Base-by-base conservation (phyloP, 2,329 filamentous ascomycete genomes). In the Colletotrichum horii region DNA sequence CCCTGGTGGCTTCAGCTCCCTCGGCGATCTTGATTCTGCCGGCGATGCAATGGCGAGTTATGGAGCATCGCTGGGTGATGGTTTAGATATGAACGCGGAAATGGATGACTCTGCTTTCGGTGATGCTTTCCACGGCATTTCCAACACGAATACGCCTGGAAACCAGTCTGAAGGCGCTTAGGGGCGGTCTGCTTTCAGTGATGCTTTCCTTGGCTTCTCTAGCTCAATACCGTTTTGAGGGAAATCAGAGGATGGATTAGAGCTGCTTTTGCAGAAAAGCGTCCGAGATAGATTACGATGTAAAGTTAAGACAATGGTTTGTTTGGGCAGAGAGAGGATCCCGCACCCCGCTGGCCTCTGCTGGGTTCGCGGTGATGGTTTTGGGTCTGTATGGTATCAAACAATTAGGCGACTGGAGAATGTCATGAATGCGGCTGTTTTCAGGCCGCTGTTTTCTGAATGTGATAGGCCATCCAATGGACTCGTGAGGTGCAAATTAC, bases 71-170 rank as follows among this genome's bases (percentile, higher is more conserved):
- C 83, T 91, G 6, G 90, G 87, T 26, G 90, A 91, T 56, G 91
- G 89, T 11, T 83, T 91, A n/a, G 89, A 90, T 81, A 83, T 93
- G 67, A 88, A 90, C 79, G 90, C 93, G 86, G 93, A 93, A 77
- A 90, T 95, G 87, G 94, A 95, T 62, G 94, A 96, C 80, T 95
- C 93, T 43, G 95, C 94, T 2, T 97, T 97, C 85, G 95, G 94
- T 4, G 94, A 97, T 79, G 95, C 95, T 1, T 95, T 96, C 84
- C 94, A 96, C 79, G 91, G 90, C 6, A 89, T 92, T 15, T 89
- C 87, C 24, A 79, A 81, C 56, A 82, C 81, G 12, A 83, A 80
- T 68, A 87, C 85, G 32, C 84, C 84, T 3, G 83, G 80, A 24
- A 76, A 76, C 12, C 77, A 77, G 28, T 78, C 77, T 7, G 77